Evolutionary conservation across 768 basidiomycete species (phyloP), one percentile per base, ranked within the genome.

Genomic region (Epithele typhae): DNA sequence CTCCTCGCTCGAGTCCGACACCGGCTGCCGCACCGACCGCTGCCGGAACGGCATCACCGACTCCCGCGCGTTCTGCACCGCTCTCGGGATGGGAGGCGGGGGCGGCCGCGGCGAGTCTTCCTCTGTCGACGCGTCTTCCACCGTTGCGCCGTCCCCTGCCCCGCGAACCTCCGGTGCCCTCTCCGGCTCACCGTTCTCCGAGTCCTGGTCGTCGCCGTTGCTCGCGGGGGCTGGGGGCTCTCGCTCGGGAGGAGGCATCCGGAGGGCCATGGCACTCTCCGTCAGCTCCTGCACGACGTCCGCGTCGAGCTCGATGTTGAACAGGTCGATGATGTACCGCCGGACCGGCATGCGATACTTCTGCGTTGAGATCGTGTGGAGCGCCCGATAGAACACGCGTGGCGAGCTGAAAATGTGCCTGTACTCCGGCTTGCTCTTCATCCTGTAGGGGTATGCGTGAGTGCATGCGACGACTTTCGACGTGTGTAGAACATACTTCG

Each of bases 281-380:
- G 67, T 68, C 25, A 92, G 69, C 19, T 71, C 68, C 41, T 67
- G 68, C 34, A 84, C 76, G 30, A 84, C 66, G 34, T 82, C 76
- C 32, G 71, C 69, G 54, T 88, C 79, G 42, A 96, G 67, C 33
- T 87, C 84, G 43, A 94, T 68, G 58, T 85, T 87, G 73, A 99
- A 99, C 5, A 97, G 73, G 49, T 99, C 95, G 49, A 97, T 65
- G 53, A 98, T 84, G 64, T 93, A 98, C 46, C 90, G 77, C 37
- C 95, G 82, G 48, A 96, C 93, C 14, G 94, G 91, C 8, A 93
- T 78, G 22, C 93, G 87, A 64, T 92, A 97, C 49, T 89, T 84
- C 49, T 90, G 88, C 1, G 84, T 86, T 2, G 91, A 93, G 47
- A 99, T 84, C 43, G 87, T 82, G 43, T 91, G 86, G 30, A 97